Percentiles rank a stretch among this genome's conserved stretches.
These are phyloP conservation scores for Nakazawaea laoshanensis DNA, from an alignment of 805 yeast genomes.

Conservation along the genomic window DNA sequence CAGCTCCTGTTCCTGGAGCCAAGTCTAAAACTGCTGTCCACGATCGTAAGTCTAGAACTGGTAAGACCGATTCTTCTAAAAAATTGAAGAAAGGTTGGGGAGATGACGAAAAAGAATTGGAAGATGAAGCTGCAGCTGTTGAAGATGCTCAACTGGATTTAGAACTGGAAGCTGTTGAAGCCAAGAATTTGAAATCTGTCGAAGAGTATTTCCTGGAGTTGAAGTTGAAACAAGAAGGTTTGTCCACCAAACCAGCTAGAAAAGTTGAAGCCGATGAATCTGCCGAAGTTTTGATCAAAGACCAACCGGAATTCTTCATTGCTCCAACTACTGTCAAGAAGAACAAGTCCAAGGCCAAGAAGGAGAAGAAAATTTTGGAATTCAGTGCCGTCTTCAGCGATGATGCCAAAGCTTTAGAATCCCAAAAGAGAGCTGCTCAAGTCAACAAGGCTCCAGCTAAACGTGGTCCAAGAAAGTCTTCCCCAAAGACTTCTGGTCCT, in stretches of 20 bases:
- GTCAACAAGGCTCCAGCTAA: conserved; percentile 14
- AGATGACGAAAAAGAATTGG: conserved; percentile 64
- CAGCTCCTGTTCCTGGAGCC: conserved; percentile 39
- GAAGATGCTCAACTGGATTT: conserved; percentile 30
- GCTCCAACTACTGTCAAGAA: conserved; percentile 60
- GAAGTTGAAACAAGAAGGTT: conserved; percentile 33
- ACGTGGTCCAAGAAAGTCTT: conserved; percentile 12
- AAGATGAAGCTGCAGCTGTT: conserved; percentile 51
- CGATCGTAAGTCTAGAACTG: conserved; percentile 85
- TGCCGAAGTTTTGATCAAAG: conserved; percentile 58
- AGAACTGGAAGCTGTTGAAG: conserved; percentile 35
- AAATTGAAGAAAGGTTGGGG: conserved; percentile 86
- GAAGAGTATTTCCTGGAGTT: conserved; percentile 80
- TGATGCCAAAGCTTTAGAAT: conserved; percentile 30
- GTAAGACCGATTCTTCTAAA: conserved; percentile 79
- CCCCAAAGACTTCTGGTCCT: conserved; percentile 22
- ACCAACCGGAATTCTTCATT: conserved; percentile 44
- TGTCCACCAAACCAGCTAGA: conserved; percentile 30
- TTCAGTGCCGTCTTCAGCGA: conserved; percentile 67
- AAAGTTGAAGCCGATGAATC: conserved; percentile 48
- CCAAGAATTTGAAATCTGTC: conserved; percentile 56
- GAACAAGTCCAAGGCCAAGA: conserved; percentile 62
- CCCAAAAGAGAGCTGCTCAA: conserved; percentile 21
- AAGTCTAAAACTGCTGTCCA: conserved; percentile 47
- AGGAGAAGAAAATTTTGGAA: conserved; percentile 75